Percentiles rank a stretch among this genome's conserved stretches.
Conservation (phyloP, 148 eudicot species). For the Nepenthes gracilis region DNA sequence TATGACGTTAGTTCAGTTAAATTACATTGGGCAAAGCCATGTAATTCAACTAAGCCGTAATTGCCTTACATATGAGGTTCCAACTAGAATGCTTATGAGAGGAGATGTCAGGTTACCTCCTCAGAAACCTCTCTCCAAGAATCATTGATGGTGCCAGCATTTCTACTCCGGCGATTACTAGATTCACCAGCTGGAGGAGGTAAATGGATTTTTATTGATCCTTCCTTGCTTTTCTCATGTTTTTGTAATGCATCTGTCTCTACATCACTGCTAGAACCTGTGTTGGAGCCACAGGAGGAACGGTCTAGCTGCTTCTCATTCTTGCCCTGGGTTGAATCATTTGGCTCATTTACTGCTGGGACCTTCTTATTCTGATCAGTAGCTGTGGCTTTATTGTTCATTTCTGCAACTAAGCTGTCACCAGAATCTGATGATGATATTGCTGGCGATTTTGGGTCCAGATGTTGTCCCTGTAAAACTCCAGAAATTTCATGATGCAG, state of each 20-base stretch:
- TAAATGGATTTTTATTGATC: slow-evolving; percentile 36
- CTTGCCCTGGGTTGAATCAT: slow-evolving; percentile 42
- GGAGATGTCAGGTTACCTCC: slow-evolving; percentile 37
- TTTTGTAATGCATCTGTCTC: slow-evolving; percentile 78
- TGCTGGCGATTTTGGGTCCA: slow-evolving; percentile 34
- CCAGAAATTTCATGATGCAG: slow-evolving; percentile 34
- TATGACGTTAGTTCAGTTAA: too few relatives aligned
- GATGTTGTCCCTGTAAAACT: slow-evolving; percentile 31
- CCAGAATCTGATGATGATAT: slow-evolving; percentile 46
- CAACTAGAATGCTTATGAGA: background rate
- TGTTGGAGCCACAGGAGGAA: slow-evolving; percentile 96
- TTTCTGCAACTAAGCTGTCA: slow-evolving; percentile 30
- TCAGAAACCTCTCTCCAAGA: slow-evolving; percentile 96
- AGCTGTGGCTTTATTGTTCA: slow-evolving; percentile 18
- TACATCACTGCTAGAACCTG: slow-evolving; percentile 83
- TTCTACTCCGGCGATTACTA: slow-evolving; percentile 48
- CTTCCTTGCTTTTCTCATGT: slow-evolving; percentile 33
- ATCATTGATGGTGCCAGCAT: slow-evolving; percentile 31
- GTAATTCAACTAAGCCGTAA: background rate
- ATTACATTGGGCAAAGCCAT: background rate
- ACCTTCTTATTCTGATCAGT: slow-evolving; percentile 20
- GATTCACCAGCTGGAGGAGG: slow-evolving; percentile 34
- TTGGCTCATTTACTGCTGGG: slow-evolving; percentile 23
- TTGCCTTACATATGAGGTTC: background rate
- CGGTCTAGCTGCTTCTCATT: slow-evolving; percentile 66